Evolutionary conservation across 140 eudicot genomes (phyloP).

Genomic region (Bidens hawaiensis): DNA sequence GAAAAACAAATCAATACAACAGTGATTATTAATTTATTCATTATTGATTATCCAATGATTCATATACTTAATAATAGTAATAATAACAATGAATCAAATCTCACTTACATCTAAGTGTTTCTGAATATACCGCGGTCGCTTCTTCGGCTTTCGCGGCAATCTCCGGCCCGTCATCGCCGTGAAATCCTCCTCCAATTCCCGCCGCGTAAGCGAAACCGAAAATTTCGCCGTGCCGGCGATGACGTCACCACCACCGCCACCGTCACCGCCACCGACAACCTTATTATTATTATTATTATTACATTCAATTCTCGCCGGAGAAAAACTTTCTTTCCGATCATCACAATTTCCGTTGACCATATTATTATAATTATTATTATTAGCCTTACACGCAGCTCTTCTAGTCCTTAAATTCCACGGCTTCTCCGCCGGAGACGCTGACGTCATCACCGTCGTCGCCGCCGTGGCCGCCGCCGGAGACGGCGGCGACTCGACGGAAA

Average conservation of each 20-base stretch:
- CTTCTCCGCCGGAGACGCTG: slow-evolving; percentile 21
- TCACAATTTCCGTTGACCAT: slow-evolving; percentile 28
- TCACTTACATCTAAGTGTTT: slow-evolving; percentile 66
- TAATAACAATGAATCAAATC: neutral
- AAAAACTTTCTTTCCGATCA: slow-evolving; percentile 21
- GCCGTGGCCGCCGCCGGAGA: slow-evolving; percentile 11
- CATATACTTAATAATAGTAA: too few species aligned
- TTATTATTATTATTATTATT: slow-evolving; percentile 9
- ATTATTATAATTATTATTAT: too few species aligned
- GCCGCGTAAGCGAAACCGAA: slow-evolving; percentile 45
- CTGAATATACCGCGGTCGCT: slow-evolving; percentile 55
- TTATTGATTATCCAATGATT: neutral
- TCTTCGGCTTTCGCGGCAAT: slow-evolving; percentile 64
- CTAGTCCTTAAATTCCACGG: slow-evolving; percentile 87
- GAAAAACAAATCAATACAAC: slow-evolving; percentile 36
- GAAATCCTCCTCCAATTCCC: slow-evolving; percentile 76
- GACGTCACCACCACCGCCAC: neutral
- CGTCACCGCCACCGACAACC: slow-evolving; percentile 25
- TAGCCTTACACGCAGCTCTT: slow-evolving; percentile 48
- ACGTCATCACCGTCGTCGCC: slow-evolving; percentile 12
- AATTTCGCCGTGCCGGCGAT: slow-evolving; percentile 49
- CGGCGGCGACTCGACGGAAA: slow-evolving; percentile 20
- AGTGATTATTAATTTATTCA: slow-evolving; percentile 10
- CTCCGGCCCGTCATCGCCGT: slow-evolving; percentile 47
- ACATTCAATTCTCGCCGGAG: slow-evolving; percentile 39